A percentile compares a stretch with the other conserved stretches of the same genome.
These are phyloP conservation scores for Pseudopyricularia javanii DNA, from an alignment of 2,329 filamentous ascomycete genomes.

Conservation along the genomic window DNA sequence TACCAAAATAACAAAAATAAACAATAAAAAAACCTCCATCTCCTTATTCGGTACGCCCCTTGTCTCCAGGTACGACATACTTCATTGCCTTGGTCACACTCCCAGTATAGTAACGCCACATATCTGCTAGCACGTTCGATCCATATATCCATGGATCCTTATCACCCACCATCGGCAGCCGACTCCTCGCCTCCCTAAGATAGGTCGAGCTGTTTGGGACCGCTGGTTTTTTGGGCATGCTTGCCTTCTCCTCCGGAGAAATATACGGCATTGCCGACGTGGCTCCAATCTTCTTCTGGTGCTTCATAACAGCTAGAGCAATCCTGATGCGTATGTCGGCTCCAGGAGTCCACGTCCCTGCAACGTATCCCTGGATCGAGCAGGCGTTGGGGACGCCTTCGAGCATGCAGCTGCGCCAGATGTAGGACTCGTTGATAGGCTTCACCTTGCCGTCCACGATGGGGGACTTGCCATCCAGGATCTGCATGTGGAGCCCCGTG, in stretches of 20 bases:
- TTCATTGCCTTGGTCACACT: conserved; percentile 6
- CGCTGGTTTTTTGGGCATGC: conserved; percentile 9
- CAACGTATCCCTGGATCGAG: conserved; percentile 47
- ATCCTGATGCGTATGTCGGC: conserved; percentile 26
- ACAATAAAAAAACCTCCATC: neutral
- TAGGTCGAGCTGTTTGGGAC: conserved; percentile 14
- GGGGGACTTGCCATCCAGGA: conserved; percentile 40
- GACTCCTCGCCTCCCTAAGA: conserved; percentile 10
- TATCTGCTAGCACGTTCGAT: conserved; percentile 11
- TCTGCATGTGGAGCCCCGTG: conserved; percentile 44
- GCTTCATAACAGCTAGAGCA: conserved; percentile 8
- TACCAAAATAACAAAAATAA: neutral
- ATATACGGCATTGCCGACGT: conserved; percentile 12
- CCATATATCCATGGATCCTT: conserved; percentile 16
- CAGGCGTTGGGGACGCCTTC: conserved; percentile 49
- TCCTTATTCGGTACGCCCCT: neutral
- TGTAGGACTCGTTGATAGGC: conserved; percentile 28
- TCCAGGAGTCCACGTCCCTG: conserved; percentile 50
- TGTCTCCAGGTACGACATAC: neutral
- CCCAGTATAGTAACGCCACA: conserved; percentile 14
- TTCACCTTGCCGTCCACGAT: conserved; percentile 35
- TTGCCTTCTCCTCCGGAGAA: conserved; percentile 6
- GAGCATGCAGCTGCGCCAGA: conserved; percentile 51
- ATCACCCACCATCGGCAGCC: conserved; percentile 12
- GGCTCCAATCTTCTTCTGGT: conserved; percentile 6